Conservation (phyloP, 257 asterid species). For the Knoxia roxburghii region DNA sequence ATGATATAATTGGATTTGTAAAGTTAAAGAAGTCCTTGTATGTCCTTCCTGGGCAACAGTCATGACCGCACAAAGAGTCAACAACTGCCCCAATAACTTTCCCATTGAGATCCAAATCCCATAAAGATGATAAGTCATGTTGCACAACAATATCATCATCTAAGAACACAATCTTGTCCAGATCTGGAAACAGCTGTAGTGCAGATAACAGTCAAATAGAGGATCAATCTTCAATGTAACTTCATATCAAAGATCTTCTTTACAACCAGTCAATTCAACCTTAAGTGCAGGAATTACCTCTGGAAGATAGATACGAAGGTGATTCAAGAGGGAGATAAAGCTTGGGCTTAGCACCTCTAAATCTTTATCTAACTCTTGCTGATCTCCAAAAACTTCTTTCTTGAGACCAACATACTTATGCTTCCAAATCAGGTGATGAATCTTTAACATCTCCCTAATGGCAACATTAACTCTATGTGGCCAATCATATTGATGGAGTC, state of each 20-base stretch:
- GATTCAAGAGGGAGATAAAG: slow-evolving; percentile 67
- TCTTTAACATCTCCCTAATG: slow-evolving; percentile 60
- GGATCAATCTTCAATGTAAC: slow-evolving; percentile 20
- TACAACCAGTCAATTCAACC: slow-evolving; percentile 14
- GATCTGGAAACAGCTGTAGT: slow-evolving; percentile 77
- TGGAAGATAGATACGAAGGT: slow-evolving; percentile 76
- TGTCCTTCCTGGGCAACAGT: slow-evolving; percentile 64
- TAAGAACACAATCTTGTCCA: slow-evolving; percentile 64
- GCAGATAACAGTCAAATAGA: slow-evolving; percentile 33
- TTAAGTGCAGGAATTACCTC: slow-evolving; percentile 51
- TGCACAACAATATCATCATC: slow-evolving; percentile 85
- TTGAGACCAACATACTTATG: slow-evolving; percentile 40
- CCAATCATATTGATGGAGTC: slow-evolving; percentile 89
- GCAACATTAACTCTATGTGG: slow-evolving; percentile 59
- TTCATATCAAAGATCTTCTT: slow-evolving; percentile 19
- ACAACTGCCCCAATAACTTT: slow-evolving; percentile 85
- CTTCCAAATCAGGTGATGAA: slow-evolving; percentile 61
- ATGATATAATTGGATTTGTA: slow-evolving; percentile 48
- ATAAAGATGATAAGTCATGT: slow-evolving; percentile 66
- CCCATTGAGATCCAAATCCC: slow-evolving; percentile 76
- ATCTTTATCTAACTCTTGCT: slow-evolving; percentile 35
- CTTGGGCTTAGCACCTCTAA: slow-evolving; percentile 57
- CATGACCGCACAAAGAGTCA: slow-evolving; percentile 55
- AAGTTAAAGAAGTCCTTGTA: slow-evolving; percentile 69
- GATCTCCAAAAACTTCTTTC: slow-evolving; percentile 32